Conservation (phyloP, 805 yeast species). For the Saturnispora saitoi region DNA sequence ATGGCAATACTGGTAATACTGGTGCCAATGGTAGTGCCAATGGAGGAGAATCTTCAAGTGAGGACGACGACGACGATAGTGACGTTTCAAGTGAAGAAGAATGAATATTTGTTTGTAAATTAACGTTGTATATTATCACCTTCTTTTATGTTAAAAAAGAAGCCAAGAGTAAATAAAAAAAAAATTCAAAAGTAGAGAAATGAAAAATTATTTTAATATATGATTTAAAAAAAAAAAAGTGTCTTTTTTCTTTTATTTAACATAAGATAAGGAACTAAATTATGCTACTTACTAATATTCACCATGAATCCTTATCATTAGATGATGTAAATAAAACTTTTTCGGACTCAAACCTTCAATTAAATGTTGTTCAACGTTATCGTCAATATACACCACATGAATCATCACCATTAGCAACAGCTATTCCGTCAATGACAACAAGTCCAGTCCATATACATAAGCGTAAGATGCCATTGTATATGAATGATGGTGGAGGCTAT, state of each 20-base stretch:
- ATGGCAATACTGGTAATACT: conserved; percentile 29
- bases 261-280: too few relatives aligned
- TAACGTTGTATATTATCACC: conserved; percentile 6
- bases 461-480: not conserved
- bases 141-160: conserved; percentile 4
- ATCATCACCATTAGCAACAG: conserved; percentile 12
- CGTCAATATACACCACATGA: conserved; percentile 7
- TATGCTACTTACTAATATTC: not conserved
- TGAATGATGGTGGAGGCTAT: conserved; percentile 7
- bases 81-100: conserved; percentile 27
- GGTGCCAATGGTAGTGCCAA: conserved; percentile 15
- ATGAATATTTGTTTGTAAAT: conserved; percentile 9
- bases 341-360: not conserved
- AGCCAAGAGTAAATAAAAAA: not conserved
- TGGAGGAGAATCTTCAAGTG: conserved; percentile 59
- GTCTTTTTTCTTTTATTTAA: too few relatives aligned
- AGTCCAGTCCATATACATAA: not conserved
- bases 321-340: not conserved
- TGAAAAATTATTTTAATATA: too few relatives aligned
- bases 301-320: not conserved
- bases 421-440: not conserved
- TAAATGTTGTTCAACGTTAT: not conserved
- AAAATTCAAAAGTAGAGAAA: not conserved
- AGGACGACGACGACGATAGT: conserved; percentile 45
- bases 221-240: too few relatives aligned